Evolutionary conservation across 2,329 filamentous ascomycete species (phyloP).

Genomic region (Xylaria sp.): DNA sequence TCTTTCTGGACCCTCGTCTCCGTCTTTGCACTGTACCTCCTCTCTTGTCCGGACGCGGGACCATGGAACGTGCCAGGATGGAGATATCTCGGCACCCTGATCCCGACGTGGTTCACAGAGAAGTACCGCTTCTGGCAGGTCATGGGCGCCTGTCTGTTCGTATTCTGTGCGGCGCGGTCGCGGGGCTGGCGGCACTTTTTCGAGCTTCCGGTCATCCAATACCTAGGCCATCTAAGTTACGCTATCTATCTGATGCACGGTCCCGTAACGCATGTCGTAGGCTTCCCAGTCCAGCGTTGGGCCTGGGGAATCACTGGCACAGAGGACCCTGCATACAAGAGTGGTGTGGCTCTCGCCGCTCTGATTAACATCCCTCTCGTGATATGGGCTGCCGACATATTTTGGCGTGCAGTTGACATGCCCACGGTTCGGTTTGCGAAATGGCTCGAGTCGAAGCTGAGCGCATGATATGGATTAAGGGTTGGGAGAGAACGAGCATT

Average conservation of each 20-base stretch:
- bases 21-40: constrained; percentile 63
- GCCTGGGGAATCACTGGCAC: constrained; percentile 60
- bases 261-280: constrained; percentile 62
- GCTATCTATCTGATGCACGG: constrained; percentile 71
- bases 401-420: constrained; percentile 65
- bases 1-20: constrained; percentile 56
- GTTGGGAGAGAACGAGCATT: too few species aligned
- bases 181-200: constrained; percentile 61
- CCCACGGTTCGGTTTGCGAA: constrained; percentile 66
- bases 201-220: constrained; percentile 61
- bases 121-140: constrained; percentile 68
- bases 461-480: background rate
- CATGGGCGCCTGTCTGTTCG: constrained; percentile 62
- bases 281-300: constrained; percentile 62
- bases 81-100: constrained; percentile 58
- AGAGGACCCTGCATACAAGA: constrained; percentile 57
- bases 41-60: constrained; percentile 57
- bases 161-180: constrained; percentile 60
- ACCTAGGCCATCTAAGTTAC: constrained; percentile 69
- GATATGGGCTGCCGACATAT: constrained; percentile 66
- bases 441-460: constrained; percentile 60
- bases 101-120: constrained; percentile 61
- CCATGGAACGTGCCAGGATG: constrained; percentile 61
- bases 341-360: constrained; percentile 59
- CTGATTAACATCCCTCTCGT: constrained; percentile 61